These are phyloP conservation scores for Botryosphaeria dothidea DNA, from an alignment of 2,329 filamentous ascomycete species.

Conservation along the genomic window DNA sequence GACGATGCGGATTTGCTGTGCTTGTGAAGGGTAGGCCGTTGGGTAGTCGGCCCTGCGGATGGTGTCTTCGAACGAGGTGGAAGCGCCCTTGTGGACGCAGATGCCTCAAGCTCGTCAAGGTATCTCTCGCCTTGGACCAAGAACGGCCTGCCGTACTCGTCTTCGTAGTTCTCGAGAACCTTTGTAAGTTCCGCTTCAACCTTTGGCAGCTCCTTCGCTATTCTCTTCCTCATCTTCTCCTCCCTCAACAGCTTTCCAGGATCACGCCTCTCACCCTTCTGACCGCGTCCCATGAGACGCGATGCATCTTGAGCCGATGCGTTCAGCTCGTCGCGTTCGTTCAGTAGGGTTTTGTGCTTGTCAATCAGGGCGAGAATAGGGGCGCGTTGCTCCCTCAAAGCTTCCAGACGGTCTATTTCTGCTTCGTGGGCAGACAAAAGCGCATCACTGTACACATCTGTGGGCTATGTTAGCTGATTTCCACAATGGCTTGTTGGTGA, in stretches of 20 bases:
- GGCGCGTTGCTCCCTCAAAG: conserved; percentile 80
- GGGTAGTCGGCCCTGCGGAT: conserved; percentile 42
- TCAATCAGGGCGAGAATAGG: conserved; percentile 83
- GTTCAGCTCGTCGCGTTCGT: conserved; percentile 84
- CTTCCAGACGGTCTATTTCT: conserved; percentile 80
- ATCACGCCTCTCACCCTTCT: conserved; percentile 92
- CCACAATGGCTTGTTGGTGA: neutral
- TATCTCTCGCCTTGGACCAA: conserved; percentile 90
- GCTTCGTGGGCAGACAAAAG: conserved; percentile 92
- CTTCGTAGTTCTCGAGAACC: conserved; percentile 83
- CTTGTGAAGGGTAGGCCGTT: conserved; percentile 28
- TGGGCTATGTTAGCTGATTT: conserved; percentile 20
- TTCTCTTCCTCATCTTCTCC: conserved; percentile 98
- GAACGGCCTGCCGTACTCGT: conserved; percentile 92
- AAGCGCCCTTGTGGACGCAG: conserved; percentile 58
- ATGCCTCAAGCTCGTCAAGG: conserved; percentile 75
- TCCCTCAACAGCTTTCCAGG: conserved; percentile 91
- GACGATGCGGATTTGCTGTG: conserved; percentile 34
- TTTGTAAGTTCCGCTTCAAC: conserved; percentile 81
- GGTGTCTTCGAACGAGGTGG: conserved; percentile 76
- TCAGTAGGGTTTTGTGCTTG: conserved; percentile 76
- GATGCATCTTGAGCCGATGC: conserved; percentile 94
- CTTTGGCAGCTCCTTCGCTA: conserved; percentile 93
- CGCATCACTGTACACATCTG: conserved; percentile 92
- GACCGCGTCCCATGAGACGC: conserved; percentile 83